Conservation (phyloP, 805 yeast species). For the Sugiyamaella qingdaonensis region DNA sequence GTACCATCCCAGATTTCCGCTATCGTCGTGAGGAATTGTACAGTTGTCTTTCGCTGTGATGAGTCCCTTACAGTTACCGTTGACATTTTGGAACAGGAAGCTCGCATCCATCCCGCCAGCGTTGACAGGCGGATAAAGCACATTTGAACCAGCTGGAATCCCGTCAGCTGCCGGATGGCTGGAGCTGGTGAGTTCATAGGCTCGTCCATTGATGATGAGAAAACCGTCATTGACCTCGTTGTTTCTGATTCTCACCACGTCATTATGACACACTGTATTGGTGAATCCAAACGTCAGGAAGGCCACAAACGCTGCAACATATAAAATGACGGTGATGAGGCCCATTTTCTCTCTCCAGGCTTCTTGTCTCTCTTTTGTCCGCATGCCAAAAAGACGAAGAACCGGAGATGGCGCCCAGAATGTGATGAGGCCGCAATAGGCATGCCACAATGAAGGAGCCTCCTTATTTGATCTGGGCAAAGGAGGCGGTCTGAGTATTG, state of each 20-base stretch:
- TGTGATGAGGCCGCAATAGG: slow-evolving; percentile 75
- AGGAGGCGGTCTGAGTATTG: not conserved
- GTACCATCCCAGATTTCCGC: slow-evolving; percentile 77
- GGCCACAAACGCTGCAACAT: slow-evolving; percentile 74
- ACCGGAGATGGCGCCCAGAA: slow-evolving; percentile 89
- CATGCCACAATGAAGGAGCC: slow-evolving; percentile 57
- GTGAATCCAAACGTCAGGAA: slow-evolving; percentile 89
- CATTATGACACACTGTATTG: slow-evolving; percentile 65
- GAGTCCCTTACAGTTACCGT: slow-evolving; percentile 78
- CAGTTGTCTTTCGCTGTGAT: slow-evolving; percentile 64
- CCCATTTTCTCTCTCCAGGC: slow-evolving; percentile 98
- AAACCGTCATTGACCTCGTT: slow-evolving; percentile 57
- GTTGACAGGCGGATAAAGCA: slow-evolving; percentile 76
- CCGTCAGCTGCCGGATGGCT: slow-evolving; percentile 82
- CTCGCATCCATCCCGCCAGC: slow-evolving; percentile 89
- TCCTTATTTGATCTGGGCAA: slow-evolving; percentile 1
- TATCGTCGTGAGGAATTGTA: slow-evolving; percentile 61
- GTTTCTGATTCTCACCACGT: slow-evolving; percentile 48
- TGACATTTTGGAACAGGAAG: slow-evolving; percentile 84
- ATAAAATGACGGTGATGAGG: slow-evolving; percentile 66
- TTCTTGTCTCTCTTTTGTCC: slow-evolving; percentile 73
- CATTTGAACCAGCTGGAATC: slow-evolving; percentile 56
- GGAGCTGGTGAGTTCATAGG: slow-evolving; percentile 66
- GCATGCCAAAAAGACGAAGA: slow-evolving; percentile 68
- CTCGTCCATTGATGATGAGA: slow-evolving; percentile 76